Evolutionary conservation across 495 filamentous ascomycete species (phyloP).

Genomic region (Penicillium parvum): DNA sequence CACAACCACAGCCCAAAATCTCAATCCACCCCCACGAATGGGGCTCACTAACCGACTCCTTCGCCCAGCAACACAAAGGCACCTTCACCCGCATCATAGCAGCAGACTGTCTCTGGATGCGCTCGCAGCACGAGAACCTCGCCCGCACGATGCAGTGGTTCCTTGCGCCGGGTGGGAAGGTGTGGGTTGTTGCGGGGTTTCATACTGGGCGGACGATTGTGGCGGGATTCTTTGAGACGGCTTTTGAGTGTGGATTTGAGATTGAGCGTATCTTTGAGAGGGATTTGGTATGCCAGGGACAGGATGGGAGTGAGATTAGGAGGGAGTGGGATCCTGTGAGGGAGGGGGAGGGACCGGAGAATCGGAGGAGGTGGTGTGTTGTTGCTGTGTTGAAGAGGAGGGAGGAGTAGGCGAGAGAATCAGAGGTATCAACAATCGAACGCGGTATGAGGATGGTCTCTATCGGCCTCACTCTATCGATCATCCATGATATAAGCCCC

Average conservation of each 20-base stretch:
- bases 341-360: slow-evolving; percentile 61
- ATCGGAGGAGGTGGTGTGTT: slow-evolving; percentile 74
- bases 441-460: no score
- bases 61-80: slow-evolving; percentile 47
- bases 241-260: slow-evolving; percentile 54
- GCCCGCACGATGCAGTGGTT: slow-evolving; percentile 67
- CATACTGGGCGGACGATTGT: slow-evolving; percentile 78
- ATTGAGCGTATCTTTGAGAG: slow-evolving; percentile 70
- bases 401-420: no score
- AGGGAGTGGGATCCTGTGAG: slow-evolving; percentile 54
- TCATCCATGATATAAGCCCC: no score
- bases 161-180: slow-evolving; percentile 51
- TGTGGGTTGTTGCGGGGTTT: slow-evolving; percentile 72
- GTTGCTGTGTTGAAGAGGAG: slow-evolving; percentile 56
- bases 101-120: slow-evolving; percentile 88
- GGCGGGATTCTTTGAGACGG: slow-evolving; percentile 65
- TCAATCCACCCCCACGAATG: slow-evolving; percentile 65
- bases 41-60: slow-evolving; percentile 56
- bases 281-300: slow-evolving; percentile 55
- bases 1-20: slow-evolving; percentile 21
- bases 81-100: slow-evolving; percentile 67
- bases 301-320: slow-evolving; percentile 51
- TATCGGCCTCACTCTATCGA: no score
- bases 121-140: slow-evolving; percentile 68
- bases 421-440: no score